phyloP scores from a whole-genome alignment of 1,284 basidiomycete species.

The Leccinum subrobustum region DNA sequence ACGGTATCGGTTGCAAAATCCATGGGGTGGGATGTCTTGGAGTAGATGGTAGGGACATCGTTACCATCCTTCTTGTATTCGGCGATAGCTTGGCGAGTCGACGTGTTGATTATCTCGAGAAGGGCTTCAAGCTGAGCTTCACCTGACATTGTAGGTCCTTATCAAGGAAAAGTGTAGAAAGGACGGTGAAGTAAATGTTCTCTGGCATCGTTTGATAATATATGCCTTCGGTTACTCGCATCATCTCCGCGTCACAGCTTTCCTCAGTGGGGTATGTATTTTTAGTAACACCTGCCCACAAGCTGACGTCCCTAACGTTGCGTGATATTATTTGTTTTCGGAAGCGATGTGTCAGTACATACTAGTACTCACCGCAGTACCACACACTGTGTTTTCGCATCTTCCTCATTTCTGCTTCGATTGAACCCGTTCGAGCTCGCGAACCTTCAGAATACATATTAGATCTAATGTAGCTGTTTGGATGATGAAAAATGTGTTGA shows the following conservation, averaged over 20 bases:
- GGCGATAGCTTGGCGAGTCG: slow-evolving; percentile 28
- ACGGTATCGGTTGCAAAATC: slow-evolving; percentile 22
- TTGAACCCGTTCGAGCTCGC: no score
- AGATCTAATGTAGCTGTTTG: no score
- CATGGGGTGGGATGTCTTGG: slow-evolving; percentile 24
- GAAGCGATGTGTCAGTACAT: no score
- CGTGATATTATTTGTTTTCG: no score
- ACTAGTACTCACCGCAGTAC: no score
- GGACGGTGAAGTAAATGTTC: background rate
- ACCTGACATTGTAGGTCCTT: slow-evolving; percentile 18
- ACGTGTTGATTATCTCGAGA: slow-evolving; percentile 3
- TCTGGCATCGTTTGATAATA: background rate
- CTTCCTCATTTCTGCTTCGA: no score
- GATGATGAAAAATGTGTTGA: no score
- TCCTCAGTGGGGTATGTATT: background rate
- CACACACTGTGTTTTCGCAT: no score
- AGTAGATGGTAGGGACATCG: slow-evolving; percentile 26
- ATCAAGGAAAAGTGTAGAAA: background rate
- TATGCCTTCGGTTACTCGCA: background rate
- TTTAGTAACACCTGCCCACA: no score
- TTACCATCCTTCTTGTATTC: slow-evolving; percentile 28
- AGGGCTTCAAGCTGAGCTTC: slow-evolving; percentile 21
- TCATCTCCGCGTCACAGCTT: background rate
- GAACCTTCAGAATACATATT: no score
- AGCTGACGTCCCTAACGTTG: no score